A percentile compares a stretch with the other conserved stretches of the same genome.
Conservation (phyloP, 345 rosid genomes). For the Trapa incisa region DNA sequence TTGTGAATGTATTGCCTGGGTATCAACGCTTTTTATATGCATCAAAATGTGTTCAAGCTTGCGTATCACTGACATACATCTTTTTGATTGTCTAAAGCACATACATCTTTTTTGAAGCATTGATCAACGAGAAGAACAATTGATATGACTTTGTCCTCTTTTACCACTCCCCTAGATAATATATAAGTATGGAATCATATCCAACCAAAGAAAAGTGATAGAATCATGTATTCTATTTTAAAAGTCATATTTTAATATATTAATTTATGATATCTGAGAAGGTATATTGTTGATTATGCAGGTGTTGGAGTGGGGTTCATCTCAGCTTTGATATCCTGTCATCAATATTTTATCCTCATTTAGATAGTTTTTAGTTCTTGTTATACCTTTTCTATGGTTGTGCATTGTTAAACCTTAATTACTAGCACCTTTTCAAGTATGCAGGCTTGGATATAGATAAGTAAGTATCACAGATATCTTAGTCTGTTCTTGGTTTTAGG, state of each 20-base stretch:
- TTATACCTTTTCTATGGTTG: slow-evolving; percentile 1
- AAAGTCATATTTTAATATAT: not conserved
- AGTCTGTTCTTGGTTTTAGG: slow-evolving; percentile 2
- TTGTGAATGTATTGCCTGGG: not conserved
- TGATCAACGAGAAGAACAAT: not conserved
- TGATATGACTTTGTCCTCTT: not conserved
- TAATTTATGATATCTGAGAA: slow-evolving; percentile 12
- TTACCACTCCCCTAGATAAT: not conserved
- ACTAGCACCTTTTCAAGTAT: slow-evolving; percentile 86
- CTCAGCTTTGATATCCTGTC: slow-evolving; percentile 94
- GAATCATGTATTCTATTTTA: not conserved
- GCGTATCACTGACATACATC: no score
- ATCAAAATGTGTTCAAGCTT: not conserved
- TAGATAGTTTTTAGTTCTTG: not conserved
- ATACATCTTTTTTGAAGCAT: not conserved
- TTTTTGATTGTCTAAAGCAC: no score
- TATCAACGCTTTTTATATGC: not conserved
- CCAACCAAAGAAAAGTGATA: not conserved
- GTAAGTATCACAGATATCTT: slow-evolving; percentile 32
- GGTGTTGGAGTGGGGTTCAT: slow-evolving; percentile 97
- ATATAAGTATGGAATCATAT: no score
- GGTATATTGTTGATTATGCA: slow-evolving; percentile 23
- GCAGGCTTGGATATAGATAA: slow-evolving; percentile 95
- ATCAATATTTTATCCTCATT: slow-evolving; percentile 2
- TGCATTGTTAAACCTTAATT: slow-evolving; percentile 57